phyloP scores from a whole-genome alignment of 2,329 filamentous ascomycete genomes.

The Epichloe sp. region DNA sequence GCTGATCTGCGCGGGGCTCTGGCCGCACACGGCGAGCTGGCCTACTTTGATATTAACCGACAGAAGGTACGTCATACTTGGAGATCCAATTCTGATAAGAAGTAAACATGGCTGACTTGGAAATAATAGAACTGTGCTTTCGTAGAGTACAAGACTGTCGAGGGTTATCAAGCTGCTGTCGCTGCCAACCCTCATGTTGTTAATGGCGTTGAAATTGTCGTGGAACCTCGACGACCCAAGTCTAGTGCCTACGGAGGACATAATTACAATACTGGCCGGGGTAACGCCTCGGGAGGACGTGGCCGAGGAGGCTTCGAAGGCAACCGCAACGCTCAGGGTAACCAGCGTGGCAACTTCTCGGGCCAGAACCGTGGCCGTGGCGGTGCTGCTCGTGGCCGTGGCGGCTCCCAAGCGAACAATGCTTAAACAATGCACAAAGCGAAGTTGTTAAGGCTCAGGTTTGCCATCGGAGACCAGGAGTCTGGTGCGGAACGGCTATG shows the following conservation, averaged over 20 bases:
- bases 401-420: slow-evolving; percentile 41
- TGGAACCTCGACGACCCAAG: slow-evolving; percentile 82
- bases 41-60: slow-evolving; percentile 66
- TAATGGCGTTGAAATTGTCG: slow-evolving; percentile 66
- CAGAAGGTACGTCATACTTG: slow-evolving; percentile 53
- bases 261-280: slow-evolving; percentile 50
- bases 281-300: slow-evolving; percentile 41
- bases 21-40: slow-evolving; percentile 56
- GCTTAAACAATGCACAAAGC: slow-evolving; percentile 23
- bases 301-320: slow-evolving; percentile 54
- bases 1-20: slow-evolving; percentile 59
- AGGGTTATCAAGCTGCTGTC: slow-evolving; percentile 73
- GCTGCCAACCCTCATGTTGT: slow-evolving; percentile 77
- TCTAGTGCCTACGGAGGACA: slow-evolving; percentile 56
- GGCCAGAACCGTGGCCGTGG: slow-evolving; percentile 54
- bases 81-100: background rate
- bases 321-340: slow-evolving; percentile 44
- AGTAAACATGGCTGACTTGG: background rate
- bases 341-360: slow-evolving; percentile 56
- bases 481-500: background rate
- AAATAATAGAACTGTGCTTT: slow-evolving; percentile 77
- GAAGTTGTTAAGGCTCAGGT: background rate
- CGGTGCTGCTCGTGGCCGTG: slow-evolving; percentile 50
- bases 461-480: background rate
- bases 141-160: slow-evolving; percentile 73